phyloP scores from a whole-genome alignment of 768 basidiomycete species.

The Tulasnella sp. region DNA sequence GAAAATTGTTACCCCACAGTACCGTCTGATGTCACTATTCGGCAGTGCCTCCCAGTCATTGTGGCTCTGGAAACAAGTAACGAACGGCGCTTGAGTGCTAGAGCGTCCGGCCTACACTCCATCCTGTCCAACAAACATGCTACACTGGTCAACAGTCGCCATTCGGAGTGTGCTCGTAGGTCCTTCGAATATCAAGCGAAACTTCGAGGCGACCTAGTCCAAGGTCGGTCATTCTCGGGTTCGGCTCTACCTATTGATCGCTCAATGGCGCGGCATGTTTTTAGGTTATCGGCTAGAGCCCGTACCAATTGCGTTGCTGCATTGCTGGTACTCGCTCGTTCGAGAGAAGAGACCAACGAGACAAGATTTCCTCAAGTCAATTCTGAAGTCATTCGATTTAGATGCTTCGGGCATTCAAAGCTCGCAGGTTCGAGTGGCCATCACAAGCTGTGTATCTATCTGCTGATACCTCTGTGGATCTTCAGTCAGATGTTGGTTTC shows the following conservation, averaged over 20 bases:
- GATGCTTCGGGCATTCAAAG: conserved; percentile 48
- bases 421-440: conserved; percentile 43
- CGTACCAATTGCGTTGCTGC: conserved; percentile 61
- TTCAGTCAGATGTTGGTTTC: conserved; percentile 55
- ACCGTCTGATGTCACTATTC: not conserved
- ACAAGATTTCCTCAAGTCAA: conserved; percentile 76
- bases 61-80: conserved; percentile 88
- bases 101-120: conserved; percentile 71
- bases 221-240: no score
- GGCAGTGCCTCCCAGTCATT: conserved; percentile 80
- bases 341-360: conserved; percentile 80
- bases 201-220: conserved; percentile 36
- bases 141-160: conserved; percentile 79
- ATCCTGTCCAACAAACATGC: conserved; percentile 82
- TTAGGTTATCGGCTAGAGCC: conserved; percentile 58
- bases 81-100: conserved; percentile 44
- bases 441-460: no score
- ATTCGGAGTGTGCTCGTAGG: conserved; percentile 63
- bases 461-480: not conserved
- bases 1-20: not conserved
- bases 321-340: conserved; percentile 84
- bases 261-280: not conserved
- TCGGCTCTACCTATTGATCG: no score
- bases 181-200: conserved; percentile 78
- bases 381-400: conserved; percentile 70